Base-by-base conservation (phyloP, 2,329 filamentous ascomycete species). In the Cladosporium colombiae region DNA sequence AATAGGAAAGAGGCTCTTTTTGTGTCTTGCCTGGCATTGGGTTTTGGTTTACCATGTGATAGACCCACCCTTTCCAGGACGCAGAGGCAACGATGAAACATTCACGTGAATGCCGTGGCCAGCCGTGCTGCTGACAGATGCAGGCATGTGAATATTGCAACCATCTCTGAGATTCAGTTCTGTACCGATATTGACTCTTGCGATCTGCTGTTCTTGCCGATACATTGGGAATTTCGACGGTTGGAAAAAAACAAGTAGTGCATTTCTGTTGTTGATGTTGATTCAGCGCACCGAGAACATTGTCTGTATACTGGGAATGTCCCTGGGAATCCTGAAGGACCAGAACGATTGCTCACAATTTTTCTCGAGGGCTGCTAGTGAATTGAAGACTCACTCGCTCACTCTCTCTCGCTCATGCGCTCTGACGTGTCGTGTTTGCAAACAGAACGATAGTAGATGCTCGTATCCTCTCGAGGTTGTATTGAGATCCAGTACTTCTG, bases 51-150 rank as follows among this genome's bases (percentile, higher is more conserved):
- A 49, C 18, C 60, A 52, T 62, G 56, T 44, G 35, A 46, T 21
- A 31, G 52, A 21, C 52, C 40, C 27, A 33, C n/a, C 31, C 5
- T 46, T 59, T 16, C 56, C 6, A 8, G 56, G 25, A 18, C 37
- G 18, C 33, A 44, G 10, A 27, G 35, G 35, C 33, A 46, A 44
- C 35, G 35, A 40, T 59, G 56, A 59, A 59, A 59, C 56, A 44
- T 59, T 44, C 56, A 59, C 25, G 27, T 59, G 56, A 8, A 5
- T n/a, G 23, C 8, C 18, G 5, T 31, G 11, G 21, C 8, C 1
- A 25, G 23, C 11, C n/a, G 18, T 53, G 25, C 25, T 53, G 25
- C 14, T 31, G 50, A 53, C 27, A 18, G 14, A n/a, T 11, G 16
- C 25, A 18, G 25, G 4, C 27, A 53, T 53, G 50, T 53, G 50